phyloP scores from a whole-genome alignment of 257 asterid genomes.

The Orobanche coerulescens region DNA sequence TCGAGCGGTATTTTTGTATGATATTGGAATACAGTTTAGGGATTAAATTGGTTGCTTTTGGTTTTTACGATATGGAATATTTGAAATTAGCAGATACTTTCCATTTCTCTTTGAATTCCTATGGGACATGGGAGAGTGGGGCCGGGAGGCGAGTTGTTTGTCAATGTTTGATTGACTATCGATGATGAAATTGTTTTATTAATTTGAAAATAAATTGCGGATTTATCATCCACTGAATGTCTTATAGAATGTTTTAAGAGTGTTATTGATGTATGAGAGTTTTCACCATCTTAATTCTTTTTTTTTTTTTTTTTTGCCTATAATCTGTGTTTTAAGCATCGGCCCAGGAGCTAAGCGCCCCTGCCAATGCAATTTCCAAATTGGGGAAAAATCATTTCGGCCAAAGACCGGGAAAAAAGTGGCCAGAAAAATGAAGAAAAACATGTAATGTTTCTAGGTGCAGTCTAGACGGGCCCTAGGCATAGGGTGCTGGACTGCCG shows the following conservation, averaged over 20 bases:
- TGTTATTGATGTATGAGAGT: not conserved
- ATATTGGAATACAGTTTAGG: not conserved
- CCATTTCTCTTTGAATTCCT: not conserved
- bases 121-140: not conserved
- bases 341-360: no score
- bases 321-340: no score
- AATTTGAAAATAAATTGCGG: not conserved
- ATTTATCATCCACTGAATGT: conserved; percentile 4
- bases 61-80: not conserved
- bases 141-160: no score
- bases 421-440: no score
- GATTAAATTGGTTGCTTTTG: not conserved
- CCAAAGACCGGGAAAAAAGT: no score
- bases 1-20: not conserved
- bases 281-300: not conserved
- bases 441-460: no score
- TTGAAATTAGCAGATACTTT: not conserved
- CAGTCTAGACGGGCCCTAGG: no score
- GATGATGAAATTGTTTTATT: not conserved
- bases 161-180: not conserved
- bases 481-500: no score
- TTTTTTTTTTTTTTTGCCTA: no score
- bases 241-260: not conserved
- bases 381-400: no score
- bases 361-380: no score